phyloP scores from a whole-genome alignment of 2,329 filamentous ascomycete genomes.

The Penicillium decumbens region DNA sequence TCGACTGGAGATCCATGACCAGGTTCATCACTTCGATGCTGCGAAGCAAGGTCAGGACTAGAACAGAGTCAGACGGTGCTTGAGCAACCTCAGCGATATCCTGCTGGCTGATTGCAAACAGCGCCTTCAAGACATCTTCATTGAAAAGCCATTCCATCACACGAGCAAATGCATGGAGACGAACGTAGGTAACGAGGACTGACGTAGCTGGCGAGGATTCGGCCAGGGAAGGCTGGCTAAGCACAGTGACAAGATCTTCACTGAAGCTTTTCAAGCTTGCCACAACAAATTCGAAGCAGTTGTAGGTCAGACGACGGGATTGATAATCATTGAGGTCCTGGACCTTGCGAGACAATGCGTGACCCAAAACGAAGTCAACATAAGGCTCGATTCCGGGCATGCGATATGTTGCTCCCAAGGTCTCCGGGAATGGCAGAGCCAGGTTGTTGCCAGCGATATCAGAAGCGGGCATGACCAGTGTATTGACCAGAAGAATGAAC shows the following conservation, averaged over 20 bases:
- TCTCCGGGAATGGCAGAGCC: slow-evolving; percentile 78
- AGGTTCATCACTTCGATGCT: slow-evolving; percentile 80
- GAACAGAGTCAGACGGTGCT: slow-evolving; percentile 69
- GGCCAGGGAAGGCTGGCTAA: slow-evolving; percentile 69
- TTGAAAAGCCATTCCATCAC: slow-evolving; percentile 99
- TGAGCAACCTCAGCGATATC: slow-evolving; percentile 67
- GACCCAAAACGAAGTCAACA: slow-evolving; percentile 81
- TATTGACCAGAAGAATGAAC: slow-evolving; percentile 71
- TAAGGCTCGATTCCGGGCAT: slow-evolving; percentile 87
- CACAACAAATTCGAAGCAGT: slow-evolving; percentile 77
- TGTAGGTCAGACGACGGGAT: slow-evolving; percentile 67
- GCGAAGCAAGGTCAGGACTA: slow-evolving; percentile 72
- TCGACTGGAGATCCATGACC: slow-evolving; percentile 81
- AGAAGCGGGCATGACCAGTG: slow-evolving; percentile 60
- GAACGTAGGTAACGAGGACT: slow-evolving; percentile 73
- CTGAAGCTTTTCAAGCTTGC: slow-evolving; percentile 83
- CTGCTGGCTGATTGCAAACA: slow-evolving; percentile 77
- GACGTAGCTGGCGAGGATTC: slow-evolving; percentile 70
- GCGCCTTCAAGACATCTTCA: slow-evolving; percentile 72
- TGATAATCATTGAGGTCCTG: slow-evolving; percentile 66
- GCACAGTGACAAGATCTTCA: slow-evolving; percentile 82
- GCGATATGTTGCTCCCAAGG: slow-evolving; percentile 70
- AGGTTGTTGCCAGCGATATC: slow-evolving; percentile 58
- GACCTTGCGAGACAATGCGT: slow-evolving; percentile 65
- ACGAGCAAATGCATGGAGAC: slow-evolving; percentile 84